Evolutionary conservation across 306 rosid genomes (phyloP).

Genomic region (Cucumis melo): DNA sequence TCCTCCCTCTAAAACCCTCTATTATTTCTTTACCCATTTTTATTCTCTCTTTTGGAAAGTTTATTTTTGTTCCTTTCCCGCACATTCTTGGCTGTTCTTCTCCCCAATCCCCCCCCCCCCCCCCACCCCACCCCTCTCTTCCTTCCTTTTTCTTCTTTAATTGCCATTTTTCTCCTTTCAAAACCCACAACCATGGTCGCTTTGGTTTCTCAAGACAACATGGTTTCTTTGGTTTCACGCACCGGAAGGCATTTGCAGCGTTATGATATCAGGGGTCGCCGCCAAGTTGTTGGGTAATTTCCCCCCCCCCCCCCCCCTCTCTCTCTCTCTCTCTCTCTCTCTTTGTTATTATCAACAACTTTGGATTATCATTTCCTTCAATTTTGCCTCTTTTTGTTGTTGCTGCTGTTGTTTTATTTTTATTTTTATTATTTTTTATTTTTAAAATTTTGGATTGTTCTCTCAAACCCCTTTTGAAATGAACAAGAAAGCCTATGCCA

Average conservation of each 20-base stretch:
- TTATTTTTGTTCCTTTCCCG: constrained; percentile 2
- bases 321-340: not conserved
- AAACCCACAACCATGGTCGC: constrained; percentile 30
- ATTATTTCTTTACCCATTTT: not conserved
- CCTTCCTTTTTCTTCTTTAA: not conserved
- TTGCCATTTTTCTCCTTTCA: not conserved
- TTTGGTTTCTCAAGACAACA: constrained; percentile 50
- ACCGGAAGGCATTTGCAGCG: constrained; percentile 86
- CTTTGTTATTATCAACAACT: not conserved
- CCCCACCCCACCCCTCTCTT: no score
- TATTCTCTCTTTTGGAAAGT: constrained; percentile 1
- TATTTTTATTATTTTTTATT: not conserved
- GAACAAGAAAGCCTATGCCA: not conserved
- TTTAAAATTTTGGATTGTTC: not conserved
- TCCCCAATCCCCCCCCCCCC: not conserved
- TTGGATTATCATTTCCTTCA: not conserved
- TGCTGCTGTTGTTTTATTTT: no score
- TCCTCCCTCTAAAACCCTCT: not conserved
- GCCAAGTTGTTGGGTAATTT: constrained; percentile 94
- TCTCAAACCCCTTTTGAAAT: not conserved
- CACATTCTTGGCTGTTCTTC: not conserved
- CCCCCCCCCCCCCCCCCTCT: not conserved
- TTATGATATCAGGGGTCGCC: constrained; percentile 61
- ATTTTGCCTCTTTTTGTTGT: not conserved
- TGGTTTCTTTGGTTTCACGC: constrained; percentile 72